Percentiles rank a stretch among this genome's conserved stretches.
phyloP scores from a whole-genome alignment of 2,329 filamentous ascomycete species.

The Cordyceps fumosorosea region DNA sequence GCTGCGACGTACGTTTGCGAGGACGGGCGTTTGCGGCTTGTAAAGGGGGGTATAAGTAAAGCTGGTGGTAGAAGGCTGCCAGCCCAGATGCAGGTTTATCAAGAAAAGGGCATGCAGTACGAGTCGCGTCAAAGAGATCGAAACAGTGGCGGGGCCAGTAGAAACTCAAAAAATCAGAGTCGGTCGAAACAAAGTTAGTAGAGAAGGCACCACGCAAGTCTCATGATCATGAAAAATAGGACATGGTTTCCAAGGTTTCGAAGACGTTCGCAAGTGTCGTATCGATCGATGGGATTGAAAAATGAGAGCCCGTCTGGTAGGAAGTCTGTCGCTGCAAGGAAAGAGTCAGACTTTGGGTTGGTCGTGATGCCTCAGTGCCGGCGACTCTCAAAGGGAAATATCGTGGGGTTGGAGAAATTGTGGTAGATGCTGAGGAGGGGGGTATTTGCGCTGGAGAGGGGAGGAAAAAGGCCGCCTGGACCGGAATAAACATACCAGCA shows the following conservation, averaged over 20 bases:
- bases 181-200: conserved; percentile 12
- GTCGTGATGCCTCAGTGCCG: neutral
- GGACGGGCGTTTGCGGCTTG: conserved; percentile 2
- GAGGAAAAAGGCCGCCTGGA: neutral
- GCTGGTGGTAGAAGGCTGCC: neutral
- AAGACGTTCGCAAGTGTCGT: neutral
- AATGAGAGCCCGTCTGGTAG: neutral
- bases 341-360: conserved; percentile 1
- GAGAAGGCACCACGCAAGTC: conserved; percentile 11
- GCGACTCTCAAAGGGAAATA: conserved; percentile 5
- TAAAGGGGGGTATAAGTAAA: conserved; percentile 3
- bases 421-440: conserved; percentile 9
- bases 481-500: conserved; percentile 1
- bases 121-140: conserved; percentile 9
- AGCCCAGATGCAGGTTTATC: neutral
- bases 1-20: neutral
- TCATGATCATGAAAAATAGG: conserved; percentile 12
- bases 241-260: conserved; percentile 7
- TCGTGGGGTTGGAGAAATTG: conserved; percentile 13
- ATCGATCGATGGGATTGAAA: neutral
- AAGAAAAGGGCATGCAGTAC: conserved; percentile 7
- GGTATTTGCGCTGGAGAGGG: neutral
- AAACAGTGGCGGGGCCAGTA: conserved; percentile 2
- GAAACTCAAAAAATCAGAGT: conserved; percentile 11
- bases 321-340: neutral